phyloP scores from a whole-genome alignment of 108 stramenopile species.

The Poteriospumella lacustris region DNA sequence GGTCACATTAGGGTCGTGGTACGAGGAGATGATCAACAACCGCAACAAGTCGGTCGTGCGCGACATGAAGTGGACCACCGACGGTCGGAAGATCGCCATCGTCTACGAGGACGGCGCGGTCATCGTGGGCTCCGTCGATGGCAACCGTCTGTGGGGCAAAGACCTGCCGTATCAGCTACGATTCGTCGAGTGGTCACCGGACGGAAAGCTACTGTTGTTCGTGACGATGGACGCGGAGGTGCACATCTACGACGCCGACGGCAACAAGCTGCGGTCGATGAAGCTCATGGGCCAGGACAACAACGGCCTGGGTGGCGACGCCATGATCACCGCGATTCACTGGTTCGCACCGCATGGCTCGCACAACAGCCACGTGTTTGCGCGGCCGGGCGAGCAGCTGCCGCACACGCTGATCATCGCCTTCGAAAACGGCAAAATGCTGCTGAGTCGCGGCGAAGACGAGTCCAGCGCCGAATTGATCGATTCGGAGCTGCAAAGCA shows the following conservation, averaged over 20 bases:
- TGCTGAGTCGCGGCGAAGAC: conserved; percentile 41
- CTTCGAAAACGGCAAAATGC: conserved; percentile 53
- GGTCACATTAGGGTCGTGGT: too few relatives aligned
- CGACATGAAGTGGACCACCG: conserved; percentile 61
- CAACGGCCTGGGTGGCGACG: conserved; percentile 11
- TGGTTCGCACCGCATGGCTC: conserved; percentile 13
- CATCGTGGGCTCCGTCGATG: conserved; percentile 60
- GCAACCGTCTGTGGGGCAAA: conserved; percentile 61
- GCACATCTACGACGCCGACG: conserved; percentile 51
- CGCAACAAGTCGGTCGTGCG: conserved; percentile 55
- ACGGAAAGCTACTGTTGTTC: conserved; percentile 45
- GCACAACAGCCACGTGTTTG: background rate
- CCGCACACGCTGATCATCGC: conserved; percentile 56
- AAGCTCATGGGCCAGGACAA: background rate
- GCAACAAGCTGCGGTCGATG: conserved; percentile 42
- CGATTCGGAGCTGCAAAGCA: conserved; percentile 32
- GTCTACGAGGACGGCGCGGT: conserved; percentile 61
- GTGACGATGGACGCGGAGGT: conserved; percentile 42
- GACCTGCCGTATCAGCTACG: conserved; percentile 44
- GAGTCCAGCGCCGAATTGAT: conserved; percentile 40
- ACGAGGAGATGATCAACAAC: conserved; percentile 68
- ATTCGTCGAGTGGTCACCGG: conserved; percentile 60
- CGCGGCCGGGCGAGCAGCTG: conserved; percentile 22
- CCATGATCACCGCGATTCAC: conserved; percentile 24
- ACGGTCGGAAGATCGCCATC: conserved; percentile 63